Evolutionary conservation across 2,329 filamentous ascomycete species (phyloP), one percentile per base, ranked within the genome.

Genomic region (Aspergillus nomiae): DNA sequence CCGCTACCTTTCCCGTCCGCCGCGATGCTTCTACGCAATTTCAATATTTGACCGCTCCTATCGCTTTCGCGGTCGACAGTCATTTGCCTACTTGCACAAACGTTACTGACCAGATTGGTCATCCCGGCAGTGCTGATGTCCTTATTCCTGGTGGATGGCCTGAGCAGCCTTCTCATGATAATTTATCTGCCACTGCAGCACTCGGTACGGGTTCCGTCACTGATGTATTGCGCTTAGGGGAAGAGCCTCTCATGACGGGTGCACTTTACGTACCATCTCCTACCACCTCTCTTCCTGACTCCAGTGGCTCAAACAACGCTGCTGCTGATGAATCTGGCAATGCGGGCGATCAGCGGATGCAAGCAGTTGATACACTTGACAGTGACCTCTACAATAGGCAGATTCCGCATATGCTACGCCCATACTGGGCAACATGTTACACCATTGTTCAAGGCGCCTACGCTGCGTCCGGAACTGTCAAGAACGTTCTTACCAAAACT

Each of bases 401-500:
- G 14, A 32, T n/a, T 26, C 14, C 48, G 16, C 9, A 51, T n/a
- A 32, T 32, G 28, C 14, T 32, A 32, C 14, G 14, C 8, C 8
- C 48, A 7, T 51, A 30, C 48, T 51, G 28, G 48, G 48, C 12
- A 51, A n/a, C 28, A 12, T 51, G 19, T n/a, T 19, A 51, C 16
- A 34, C 16, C 19, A 5, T 32, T 32, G 16, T 51, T 9, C 16
- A 51, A 21, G 28, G 24, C 14, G 46, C 24, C 24, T 24, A 16
- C 21, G 12, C n/a, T 46, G 43, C 46, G 11, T 26, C 46, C 24
- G 24, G 28, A 32, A 21, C 43, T 8, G 28, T 65, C 14, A 56
- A 59, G n/a, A 57, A 30, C 36, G 63, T 69, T 56, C 56, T 71
- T 61, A 50, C 60, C 12, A 55, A 26, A 21, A 34, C 32, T 19